Base-by-base conservation (phyloP, 1,139 yeast genomes). In the Suhomyces wounanorum region DNA sequence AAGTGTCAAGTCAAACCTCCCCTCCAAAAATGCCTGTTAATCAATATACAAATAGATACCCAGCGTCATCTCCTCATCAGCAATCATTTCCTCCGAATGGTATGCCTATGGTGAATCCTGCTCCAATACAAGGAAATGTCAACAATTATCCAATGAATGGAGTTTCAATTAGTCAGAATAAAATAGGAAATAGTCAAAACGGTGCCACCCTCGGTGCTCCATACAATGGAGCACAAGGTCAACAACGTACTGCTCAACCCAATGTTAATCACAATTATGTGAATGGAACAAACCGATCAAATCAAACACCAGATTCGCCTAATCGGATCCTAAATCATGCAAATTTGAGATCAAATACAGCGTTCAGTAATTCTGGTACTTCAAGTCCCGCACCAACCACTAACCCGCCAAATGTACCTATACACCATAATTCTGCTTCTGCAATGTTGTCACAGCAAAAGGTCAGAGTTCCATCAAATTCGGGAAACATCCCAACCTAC, bases 271-370 rank as follows among this genome's bases (percentile, higher is more conserved):
- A 21, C 8, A 30, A 39, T 26, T 40, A 40, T 28, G 38, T n/a
- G 17, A 45, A 45, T 37, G 41, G 41, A 36, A 10, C 42, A 11
- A 28, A 11, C 8, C 28, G 30, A 6, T 35, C 13, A 4, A 17
- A 39, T 4, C 44, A 21, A 10, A 37, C 51, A 8, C 53, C 46
- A 14, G 55, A 53, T 17, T 51, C 55, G 16, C 52, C 55, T 3
- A 39, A 46, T 9, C 35, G 46, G 33, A 14, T 43, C 13, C 51
- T 52, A 2, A 38, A 44, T 11, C 43, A 53, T 16, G 45, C 51
- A 4, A 51, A 51, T 21, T 43, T 52, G 21, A 30, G 56, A 16
- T 30, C 50, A 13, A 52, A 50, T 7, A 54, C 56, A 9, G 54
- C 55, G 8, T 53, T 53, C 38, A 45, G 31, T 30, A 38, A 43